Percentiles rank a stretch among this genome's conserved stretches.
Evolutionary conservation across 2,329 filamentous ascomycete species (phyloP).

Genomic region (Pyrenophora seminiperda): DNA sequence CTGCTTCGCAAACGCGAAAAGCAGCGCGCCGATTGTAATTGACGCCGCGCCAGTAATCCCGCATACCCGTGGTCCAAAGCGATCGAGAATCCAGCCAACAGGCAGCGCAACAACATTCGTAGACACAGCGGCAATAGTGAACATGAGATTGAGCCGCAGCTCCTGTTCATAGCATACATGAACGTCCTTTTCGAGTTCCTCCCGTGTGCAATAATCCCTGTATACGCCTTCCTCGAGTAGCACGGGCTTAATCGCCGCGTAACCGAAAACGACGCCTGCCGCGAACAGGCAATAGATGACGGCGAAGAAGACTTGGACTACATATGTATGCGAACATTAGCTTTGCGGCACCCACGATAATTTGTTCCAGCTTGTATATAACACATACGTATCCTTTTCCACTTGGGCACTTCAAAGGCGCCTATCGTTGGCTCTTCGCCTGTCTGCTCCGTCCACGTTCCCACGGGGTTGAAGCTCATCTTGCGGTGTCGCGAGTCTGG

Average conservation of each 20-base stretch:
- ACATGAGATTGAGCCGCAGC: constrained; percentile 79
- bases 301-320: constrained; percentile 71
- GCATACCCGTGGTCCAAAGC: constrained; percentile 77
- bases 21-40: constrained; percentile 69
- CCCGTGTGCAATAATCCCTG: constrained; percentile 41
- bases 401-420: constrained; percentile 61
- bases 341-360: too few relatives aligned
- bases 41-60: constrained; percentile 73
- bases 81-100: constrained; percentile 82
- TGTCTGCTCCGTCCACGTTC: constrained; percentile 50
- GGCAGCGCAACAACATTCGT: constrained; percentile 88
- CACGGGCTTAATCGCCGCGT: constrained; percentile 50
- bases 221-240: constrained; percentile 47
- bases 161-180: constrained; percentile 49
- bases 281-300: constrained; percentile 77
- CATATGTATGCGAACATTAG: constrained; percentile 29
- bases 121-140: constrained; percentile 83
- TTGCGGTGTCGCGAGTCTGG: constrained; percentile 51
- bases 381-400: constrained; percentile 58
- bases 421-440: constrained; percentile 50
- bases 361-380: too few relatives aligned
- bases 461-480: constrained; percentile 57
- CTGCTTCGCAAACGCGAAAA: constrained; percentile 70
- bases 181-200: constrained; percentile 44
- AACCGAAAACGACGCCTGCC: constrained; percentile 60